Percentiles rank a stretch among this genome's conserved stretches.
Evolutionary conservation across 805 yeast species (phyloP).

Genomic region (Danielia reshetovae): DNA sequence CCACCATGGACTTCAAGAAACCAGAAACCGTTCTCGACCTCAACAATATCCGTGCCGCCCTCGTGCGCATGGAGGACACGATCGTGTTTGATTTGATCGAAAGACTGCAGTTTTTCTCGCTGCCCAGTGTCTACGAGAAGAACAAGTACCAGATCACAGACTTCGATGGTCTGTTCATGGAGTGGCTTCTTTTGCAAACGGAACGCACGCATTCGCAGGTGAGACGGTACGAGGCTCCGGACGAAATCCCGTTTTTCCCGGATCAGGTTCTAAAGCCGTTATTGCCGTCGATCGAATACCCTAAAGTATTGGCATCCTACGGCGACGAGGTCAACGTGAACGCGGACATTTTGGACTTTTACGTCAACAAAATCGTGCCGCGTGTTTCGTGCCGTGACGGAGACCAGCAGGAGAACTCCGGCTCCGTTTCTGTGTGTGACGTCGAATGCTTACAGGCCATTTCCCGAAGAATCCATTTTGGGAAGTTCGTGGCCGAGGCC

Average conservation of each 20-base stretch:
- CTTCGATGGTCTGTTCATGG: constrained; percentile 78
- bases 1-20: constrained; percentile 72
- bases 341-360: constrained; percentile 58
- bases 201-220: constrained; percentile 68
- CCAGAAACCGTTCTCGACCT: constrained; percentile 81
- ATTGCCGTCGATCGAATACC: constrained; percentile 76
- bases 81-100: constrained; percentile 90
- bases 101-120: constrained; percentile 79
- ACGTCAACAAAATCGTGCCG: constrained; percentile 74
- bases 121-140: constrained; percentile 67
- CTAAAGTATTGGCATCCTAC: constrained; percentile 71
- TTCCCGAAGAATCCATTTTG: constrained; percentile 92
- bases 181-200: constrained; percentile 74
- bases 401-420: constrained; percentile 81
- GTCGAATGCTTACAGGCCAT: constrained; percentile 84
- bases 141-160: constrained; percentile 58
- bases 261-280: constrained; percentile 60
- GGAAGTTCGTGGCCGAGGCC: constrained; percentile 96
- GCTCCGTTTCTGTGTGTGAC: constrained; percentile 81
- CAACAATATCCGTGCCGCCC: constrained; percentile 74
- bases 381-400: constrained; percentile 59
- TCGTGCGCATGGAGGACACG: constrained; percentile 94
- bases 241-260: constrained; percentile 88
- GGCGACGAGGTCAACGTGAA: constrained; percentile 75
- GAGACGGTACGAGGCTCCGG: constrained; percentile 91